Evolutionary conservation across 2,329 filamentous ascomycete genomes (phyloP).

Genomic region (Calonectria henricotiae): DNA sequence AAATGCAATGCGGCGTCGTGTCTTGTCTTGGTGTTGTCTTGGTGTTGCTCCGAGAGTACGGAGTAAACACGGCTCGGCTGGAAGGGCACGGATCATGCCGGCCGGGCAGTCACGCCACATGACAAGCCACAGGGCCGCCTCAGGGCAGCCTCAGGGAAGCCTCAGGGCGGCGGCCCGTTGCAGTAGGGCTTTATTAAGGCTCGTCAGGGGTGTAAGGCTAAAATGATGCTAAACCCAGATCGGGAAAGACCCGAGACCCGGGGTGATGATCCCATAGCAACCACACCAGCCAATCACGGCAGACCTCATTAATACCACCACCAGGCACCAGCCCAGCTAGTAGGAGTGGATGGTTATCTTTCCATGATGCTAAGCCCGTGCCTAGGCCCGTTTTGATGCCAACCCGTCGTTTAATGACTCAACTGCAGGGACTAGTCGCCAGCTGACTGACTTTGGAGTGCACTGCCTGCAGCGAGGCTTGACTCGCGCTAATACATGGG

Average conservation of each 20-base stretch:
- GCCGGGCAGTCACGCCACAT: slow-evolving; percentile 7
- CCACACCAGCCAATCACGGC: slow-evolving; percentile 9
- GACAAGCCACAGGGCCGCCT: background rate
- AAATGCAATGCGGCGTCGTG: slow-evolving; percentile 25
- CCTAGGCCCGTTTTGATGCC: slow-evolving; percentile 20
- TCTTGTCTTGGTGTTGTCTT: slow-evolving; percentile 20
- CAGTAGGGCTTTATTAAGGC: slow-evolving; percentile 3
- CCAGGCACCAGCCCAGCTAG: too few relatives aligned
- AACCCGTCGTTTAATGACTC: slow-evolving; percentile 22
- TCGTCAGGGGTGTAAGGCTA: background rate
- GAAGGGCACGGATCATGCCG: slow-evolving; percentile 16
- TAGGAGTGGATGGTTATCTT: background rate
- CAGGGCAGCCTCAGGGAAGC: slow-evolving; percentile 3
- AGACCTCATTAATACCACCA: background rate
- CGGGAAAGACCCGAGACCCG: slow-evolving; percentile 14
- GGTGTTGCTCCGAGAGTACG: slow-evolving; percentile 20
- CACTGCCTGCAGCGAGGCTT: background rate
- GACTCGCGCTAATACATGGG: background rate
- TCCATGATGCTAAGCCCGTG: background rate
- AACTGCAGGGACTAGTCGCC: slow-evolving; percentile 13
- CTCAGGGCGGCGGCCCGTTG: slow-evolving; percentile 4
- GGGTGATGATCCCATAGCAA: slow-evolving; percentile 8
- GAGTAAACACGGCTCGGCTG: slow-evolving; percentile 20
- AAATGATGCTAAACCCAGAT: slow-evolving; percentile 3
- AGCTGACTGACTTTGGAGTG: slow-evolving; percentile 12